A percentile compares a stretch with the other conserved stretches of the same genome.
phyloP scores from a whole-genome alignment of 768 basidiomycete species.

The Phylloporus sp. region DNA sequence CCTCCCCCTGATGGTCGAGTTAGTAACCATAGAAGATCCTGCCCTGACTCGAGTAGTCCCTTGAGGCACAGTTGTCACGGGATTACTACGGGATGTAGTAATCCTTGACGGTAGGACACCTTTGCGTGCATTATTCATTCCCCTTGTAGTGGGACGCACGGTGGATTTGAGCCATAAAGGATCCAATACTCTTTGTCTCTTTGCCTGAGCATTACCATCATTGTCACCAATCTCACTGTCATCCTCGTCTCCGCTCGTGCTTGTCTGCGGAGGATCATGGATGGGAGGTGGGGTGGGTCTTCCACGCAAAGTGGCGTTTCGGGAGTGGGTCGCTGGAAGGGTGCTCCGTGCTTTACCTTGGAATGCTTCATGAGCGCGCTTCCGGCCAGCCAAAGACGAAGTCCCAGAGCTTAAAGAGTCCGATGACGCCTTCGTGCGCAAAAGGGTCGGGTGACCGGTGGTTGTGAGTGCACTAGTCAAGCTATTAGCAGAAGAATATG shows the following conservation, averaged over 20 bases:
- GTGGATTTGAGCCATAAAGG: slow-evolving; percentile 23
- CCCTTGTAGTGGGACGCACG: slow-evolving; percentile 22
- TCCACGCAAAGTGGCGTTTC: slow-evolving; percentile 27
- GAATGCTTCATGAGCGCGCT: slow-evolving; percentile 29
- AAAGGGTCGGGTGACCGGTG: slow-evolving; percentile 34
- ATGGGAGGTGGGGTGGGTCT: slow-evolving; percentile 4
- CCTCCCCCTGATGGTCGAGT: slow-evolving; percentile 12
- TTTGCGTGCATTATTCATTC: slow-evolving; percentile 13
- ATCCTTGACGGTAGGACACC: slow-evolving; percentile 8
- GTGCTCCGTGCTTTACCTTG: slow-evolving; percentile 3
- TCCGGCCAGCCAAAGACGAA: slow-evolving; percentile 38
- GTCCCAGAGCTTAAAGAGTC: slow-evolving; percentile 39
- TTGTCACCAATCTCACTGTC: slow-evolving; percentile 11
- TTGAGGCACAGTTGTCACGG: slow-evolving; percentile 9
- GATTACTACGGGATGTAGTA: slow-evolving; percentile 7
- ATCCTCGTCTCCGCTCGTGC: slow-evolving; percentile 20
- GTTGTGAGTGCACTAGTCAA: slow-evolving; percentile 35
- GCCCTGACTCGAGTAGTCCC: slow-evolving; percentile 6
- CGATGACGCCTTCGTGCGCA: slow-evolving; percentile 38
- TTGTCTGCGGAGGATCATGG: slow-evolving; percentile 18
- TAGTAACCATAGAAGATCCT: slow-evolving; percentile 8
- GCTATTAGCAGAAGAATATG: slow-evolving; percentile 24
- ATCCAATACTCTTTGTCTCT: slow-evolving; percentile 26
- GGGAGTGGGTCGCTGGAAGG: slow-evolving; percentile 8
- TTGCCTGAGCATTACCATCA: slow-evolving; percentile 9